Percentiles rank a stretch among this genome's conserved stretches.
Conservation (phyloP, 805 yeast genomes). For the Debaryomyces prosopidis region DNA sequence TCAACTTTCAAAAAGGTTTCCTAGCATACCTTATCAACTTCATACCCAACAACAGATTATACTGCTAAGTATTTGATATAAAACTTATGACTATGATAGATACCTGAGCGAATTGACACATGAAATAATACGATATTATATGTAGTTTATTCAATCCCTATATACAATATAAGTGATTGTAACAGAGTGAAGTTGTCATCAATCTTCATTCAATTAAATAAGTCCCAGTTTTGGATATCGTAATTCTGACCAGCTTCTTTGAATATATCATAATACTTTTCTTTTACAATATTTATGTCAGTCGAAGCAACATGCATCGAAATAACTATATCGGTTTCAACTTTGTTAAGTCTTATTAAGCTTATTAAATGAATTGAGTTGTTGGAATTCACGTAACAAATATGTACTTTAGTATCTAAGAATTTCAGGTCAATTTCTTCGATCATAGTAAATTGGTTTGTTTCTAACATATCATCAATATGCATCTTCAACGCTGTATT, state of each 20-base stretch:
- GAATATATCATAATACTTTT: constrained; percentile 23
- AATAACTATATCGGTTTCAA: constrained; percentile 60
- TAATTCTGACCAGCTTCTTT: constrained; percentile 27
- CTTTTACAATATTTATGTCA: constrained; percentile 10
- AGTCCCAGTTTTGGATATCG: constrained; percentile 46
- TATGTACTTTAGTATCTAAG: constrained; percentile 3
- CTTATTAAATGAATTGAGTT: constrained; percentile 50
- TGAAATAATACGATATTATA: too few relatives aligned
- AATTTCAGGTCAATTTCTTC: constrained; percentile 5
- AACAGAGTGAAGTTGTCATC: neutral
- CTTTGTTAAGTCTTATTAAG: constrained; percentile 51
- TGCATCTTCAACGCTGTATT: constrained; percentile 51
- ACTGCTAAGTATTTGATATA: too few relatives aligned
- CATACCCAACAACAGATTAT: too few relatives aligned
- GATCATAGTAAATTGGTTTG: constrained; percentile 8
- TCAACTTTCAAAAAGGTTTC: too few relatives aligned
- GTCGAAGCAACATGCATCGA: constrained; percentile 44
- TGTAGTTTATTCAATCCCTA: too few relatives aligned
- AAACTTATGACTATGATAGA: too few relatives aligned
- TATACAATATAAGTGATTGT: neutral
- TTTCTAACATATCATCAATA: constrained; percentile 51
- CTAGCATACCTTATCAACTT: too few relatives aligned
- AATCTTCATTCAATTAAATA: constrained; percentile 33
- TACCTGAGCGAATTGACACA: too few relatives aligned
- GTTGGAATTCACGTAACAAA: constrained; percentile 2